These are phyloP conservation scores for Daldinia concentrica DNA, from an alignment of 495 filamentous ascomycete genomes.

Conservation along the genomic window DNA sequence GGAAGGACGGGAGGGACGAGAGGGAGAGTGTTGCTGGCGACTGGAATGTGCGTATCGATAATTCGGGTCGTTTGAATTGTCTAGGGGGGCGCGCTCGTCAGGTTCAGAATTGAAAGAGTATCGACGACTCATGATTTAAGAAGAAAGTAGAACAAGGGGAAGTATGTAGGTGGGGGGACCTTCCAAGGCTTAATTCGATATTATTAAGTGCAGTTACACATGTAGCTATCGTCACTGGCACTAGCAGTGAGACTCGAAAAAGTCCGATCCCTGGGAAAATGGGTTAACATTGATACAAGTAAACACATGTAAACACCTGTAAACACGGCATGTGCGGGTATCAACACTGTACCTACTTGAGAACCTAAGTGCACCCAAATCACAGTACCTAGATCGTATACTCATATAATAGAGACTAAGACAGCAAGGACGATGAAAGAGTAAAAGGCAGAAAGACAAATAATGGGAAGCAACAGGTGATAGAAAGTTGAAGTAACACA, in stretches of 20 bases:
- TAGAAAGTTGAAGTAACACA: not conserved
- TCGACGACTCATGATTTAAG: conserved; percentile 37
- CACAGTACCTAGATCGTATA: no score
- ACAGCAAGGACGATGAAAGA: not conserved
- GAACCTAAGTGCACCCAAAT: not conserved
- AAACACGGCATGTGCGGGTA: no score
- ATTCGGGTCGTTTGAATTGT: conserved; percentile 24
- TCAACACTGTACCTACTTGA: no score
- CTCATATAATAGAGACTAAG: not conserved
- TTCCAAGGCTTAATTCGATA: not conserved
- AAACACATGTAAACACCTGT: not conserved
- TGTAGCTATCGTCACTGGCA: not conserved
- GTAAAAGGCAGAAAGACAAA: not conserved
- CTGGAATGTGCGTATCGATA: conserved; percentile 35
- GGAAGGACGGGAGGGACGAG: conserved; percentile 9
- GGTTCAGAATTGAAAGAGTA: conserved; percentile 50
- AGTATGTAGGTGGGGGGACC: not conserved
- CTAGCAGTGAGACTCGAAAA: not conserved
- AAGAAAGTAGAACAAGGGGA: not conserved
- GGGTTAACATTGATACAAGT: not conserved
- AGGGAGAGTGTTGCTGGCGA: conserved; percentile 9
- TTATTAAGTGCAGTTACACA: no score
- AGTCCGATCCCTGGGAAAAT: not conserved
- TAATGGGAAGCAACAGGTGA: not conserved
- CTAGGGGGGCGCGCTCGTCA: conserved; percentile 53